Evolutionary conservation across 108 stramenopile genomes (phyloP).

Genomic region (Conticribra weissflogii): DNA sequence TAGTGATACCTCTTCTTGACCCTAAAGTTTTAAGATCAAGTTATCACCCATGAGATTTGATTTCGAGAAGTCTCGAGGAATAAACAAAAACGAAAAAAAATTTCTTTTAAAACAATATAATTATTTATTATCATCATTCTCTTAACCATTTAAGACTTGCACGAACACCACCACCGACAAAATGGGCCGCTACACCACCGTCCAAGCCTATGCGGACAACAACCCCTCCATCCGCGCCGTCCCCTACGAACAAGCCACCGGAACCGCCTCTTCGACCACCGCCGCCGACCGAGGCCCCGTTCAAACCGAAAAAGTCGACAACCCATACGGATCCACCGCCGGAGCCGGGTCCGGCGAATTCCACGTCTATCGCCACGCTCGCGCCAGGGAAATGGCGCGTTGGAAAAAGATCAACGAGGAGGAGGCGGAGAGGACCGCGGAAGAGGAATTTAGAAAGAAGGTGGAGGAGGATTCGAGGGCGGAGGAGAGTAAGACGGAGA

Average conservation of each 20-base stretch:
- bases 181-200: slow-evolving; percentile 90
- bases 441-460: slow-evolving; percentile 56
- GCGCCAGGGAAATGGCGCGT: slow-evolving; percentile 79
- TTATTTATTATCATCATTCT: neutral
- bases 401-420: slow-evolving; percentile 66
- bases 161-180: slow-evolving; percentile 5
- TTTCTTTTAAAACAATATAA: too few species aligned
- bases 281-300: slow-evolving; percentile 43
- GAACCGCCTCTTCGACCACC: slow-evolving; percentile 24
- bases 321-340: slow-evolving; percentile 88
- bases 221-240: slow-evolving; percentile 72
- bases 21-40: too few species aligned
- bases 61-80: too few species aligned
- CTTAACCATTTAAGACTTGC: neutral
- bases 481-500: slow-evolving; percentile 63
- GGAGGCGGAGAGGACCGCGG: slow-evolving; percentile 48
- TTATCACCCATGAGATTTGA: too few species aligned
- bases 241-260: slow-evolving; percentile 79
- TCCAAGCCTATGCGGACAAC: slow-evolving; percentile 88
- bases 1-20: too few species aligned
- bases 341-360: slow-evolving; percentile 91
- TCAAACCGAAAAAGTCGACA: slow-evolving; percentile 83
- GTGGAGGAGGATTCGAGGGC: slow-evolving; percentile 26
- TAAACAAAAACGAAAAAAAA: too few species aligned
- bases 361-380: slow-evolving; percentile 90